phyloP scores from a whole-genome alignment of 2,329 filamentous ascomycete genomes.

The Botryosphaeria agaves region DNA sequence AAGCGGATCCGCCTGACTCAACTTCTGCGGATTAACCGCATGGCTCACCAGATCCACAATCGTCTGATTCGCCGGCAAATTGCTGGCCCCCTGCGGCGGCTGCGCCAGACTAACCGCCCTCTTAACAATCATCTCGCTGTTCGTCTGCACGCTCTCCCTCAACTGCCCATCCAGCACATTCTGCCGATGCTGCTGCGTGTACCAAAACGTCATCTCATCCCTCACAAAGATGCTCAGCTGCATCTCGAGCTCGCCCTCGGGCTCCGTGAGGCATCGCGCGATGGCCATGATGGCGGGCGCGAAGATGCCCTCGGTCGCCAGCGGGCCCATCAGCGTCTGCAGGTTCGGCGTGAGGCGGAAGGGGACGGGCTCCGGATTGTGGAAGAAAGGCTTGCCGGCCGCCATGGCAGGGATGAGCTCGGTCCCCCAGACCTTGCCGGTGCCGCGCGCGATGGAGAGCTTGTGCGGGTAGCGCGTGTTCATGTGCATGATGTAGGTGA shows the following conservation, averaged over 20 bases:
- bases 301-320: constrained; percentile 92
- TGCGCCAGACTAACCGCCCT: constrained; percentile 69
- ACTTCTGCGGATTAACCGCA: constrained; percentile 78
- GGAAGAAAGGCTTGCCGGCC: constrained; percentile 68
- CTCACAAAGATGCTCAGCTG: constrained; percentile 87
- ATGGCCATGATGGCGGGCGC: constrained; percentile 93
- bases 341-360: constrained; percentile 96
- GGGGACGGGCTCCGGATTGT: constrained; percentile 87
- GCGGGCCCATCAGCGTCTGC: constrained; percentile 86
- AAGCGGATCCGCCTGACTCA: constrained; percentile 75
- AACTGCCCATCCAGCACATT: constrained; percentile 49
- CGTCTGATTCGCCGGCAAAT: constrained; percentile 88
- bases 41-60: constrained; percentile 88
- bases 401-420: constrained; percentile 89
- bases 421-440: constrained; percentile 89
- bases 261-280: constrained; percentile 80
- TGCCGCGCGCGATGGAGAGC: constrained; percentile 72
- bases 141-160: constrained; percentile 63
- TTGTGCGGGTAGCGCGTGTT: constrained; percentile 91
- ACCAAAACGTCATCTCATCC: constrained; percentile 97
- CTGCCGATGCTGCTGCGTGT: constrained; percentile 59
- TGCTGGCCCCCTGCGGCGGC: constrained; percentile 44
- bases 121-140: constrained; percentile 85
- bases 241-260: constrained; percentile 69
- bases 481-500: constrained; percentile 98